phyloP scores from a whole-genome alignment of 306 rosid genomes.

The Psophocarpus tetragonolobus region DNA sequence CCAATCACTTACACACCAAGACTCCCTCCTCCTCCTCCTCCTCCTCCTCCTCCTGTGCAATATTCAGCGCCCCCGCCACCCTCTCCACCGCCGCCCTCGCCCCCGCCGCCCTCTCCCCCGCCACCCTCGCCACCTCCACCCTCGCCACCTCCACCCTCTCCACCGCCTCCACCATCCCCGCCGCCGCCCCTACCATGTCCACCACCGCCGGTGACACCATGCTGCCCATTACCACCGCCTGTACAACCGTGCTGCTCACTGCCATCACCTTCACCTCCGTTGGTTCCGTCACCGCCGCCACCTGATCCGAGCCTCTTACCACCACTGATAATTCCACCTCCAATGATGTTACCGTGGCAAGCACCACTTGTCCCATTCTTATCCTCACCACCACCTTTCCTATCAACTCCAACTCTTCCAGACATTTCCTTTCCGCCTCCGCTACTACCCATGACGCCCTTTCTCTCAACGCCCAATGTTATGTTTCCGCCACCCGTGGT shows the following conservation, averaged over 20 bases:
- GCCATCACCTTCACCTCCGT: slow-evolving; percentile 9
- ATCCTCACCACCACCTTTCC: slow-evolving; percentile 50
- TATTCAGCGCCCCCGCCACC: neutral
- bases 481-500: slow-evolving; percentile 16
- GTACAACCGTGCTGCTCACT: neutral
- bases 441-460: slow-evolving; percentile 30
- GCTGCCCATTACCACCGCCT: slow-evolving; percentile 27
- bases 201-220: no score
- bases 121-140: neutral
- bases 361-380: slow-evolving; percentile 30
- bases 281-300: slow-evolving; percentile 36
- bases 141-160: neutral
- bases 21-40: neutral
- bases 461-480: slow-evolving; percentile 18
- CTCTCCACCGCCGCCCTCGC: neutral
- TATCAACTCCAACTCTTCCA: slow-evolving; percentile 41
- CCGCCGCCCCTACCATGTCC: no score
- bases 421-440: slow-evolving; percentile 15
- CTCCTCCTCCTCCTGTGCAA: neutral
- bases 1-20: neutral
- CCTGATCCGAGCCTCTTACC: slow-evolving; percentile 46
- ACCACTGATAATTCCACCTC: slow-evolving; percentile 51
- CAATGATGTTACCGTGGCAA: slow-evolving; percentile 49
- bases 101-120: slow-evolving; percentile 10
- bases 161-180: neutral